These are phyloP conservation scores for Taiozyma onychis DNA, from an alignment of 1,139 yeast species.

Conservation along the genomic window DNA sequence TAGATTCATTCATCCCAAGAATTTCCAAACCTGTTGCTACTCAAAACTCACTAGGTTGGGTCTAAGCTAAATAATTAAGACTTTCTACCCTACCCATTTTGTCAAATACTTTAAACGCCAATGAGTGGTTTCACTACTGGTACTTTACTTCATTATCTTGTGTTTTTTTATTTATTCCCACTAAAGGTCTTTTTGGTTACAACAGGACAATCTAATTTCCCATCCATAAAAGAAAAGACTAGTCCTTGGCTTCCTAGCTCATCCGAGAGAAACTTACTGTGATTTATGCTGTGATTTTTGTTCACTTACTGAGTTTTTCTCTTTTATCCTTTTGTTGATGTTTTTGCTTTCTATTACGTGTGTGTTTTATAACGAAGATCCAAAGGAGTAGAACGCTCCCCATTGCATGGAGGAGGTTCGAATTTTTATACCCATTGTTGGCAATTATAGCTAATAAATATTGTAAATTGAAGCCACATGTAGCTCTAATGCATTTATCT, in stretches of 20 bases:
- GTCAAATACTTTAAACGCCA: neutral
- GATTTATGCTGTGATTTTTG: neutral
- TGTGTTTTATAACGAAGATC: neutral
- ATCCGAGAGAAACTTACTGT: no score
- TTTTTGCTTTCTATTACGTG: neutral
- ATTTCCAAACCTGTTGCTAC: conserved; percentile 44
- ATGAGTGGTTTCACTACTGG: neutral
- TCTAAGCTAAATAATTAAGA: neutral
- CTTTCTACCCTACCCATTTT: neutral
- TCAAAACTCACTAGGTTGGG: conserved; percentile 45
- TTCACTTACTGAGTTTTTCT: neutral
- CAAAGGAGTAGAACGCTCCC: neutral
- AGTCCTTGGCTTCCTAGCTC: neutral
- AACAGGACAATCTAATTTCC: neutral
- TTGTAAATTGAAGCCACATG: neutral
- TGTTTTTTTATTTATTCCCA: neutral
- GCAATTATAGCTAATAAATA: neutral
- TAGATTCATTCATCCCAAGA: conserved; percentile 27
- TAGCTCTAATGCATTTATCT: neutral
- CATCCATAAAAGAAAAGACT: neutral
- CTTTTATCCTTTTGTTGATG: neutral
- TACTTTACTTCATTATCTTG: neutral
- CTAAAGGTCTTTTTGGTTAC: neutral
- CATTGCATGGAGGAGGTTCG: neutral
- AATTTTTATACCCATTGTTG: neutral